phyloP scores from a whole-genome alignment of 257 asterid genomes.

The Salvia splendens region DNA sequence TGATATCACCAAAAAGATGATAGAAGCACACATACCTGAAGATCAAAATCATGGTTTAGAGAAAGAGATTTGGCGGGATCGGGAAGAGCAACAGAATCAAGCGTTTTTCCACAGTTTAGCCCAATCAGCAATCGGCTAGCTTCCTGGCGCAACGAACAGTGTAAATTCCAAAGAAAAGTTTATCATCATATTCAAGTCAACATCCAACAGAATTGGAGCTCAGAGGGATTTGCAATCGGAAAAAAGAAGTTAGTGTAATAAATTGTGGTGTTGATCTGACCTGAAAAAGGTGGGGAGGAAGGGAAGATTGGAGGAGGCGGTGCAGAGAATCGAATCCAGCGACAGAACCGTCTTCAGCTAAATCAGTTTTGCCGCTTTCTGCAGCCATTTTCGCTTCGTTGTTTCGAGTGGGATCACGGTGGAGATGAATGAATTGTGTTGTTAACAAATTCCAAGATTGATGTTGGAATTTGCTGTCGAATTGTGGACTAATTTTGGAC shows the following conservation, averaged over 20 bases:
- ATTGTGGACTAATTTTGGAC: too few species aligned
- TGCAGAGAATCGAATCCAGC: constrained; percentile 88
- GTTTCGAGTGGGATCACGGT: background rate
- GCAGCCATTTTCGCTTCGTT: constrained; percentile 46
- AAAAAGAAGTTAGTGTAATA: background rate
- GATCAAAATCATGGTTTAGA: constrained; percentile 69
- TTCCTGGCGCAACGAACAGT: constrained; percentile 49
- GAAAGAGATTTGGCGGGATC: constrained; percentile 65
- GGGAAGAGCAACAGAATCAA: constrained; percentile 50
- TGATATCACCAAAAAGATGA: background rate
- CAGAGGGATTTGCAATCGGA: background rate
- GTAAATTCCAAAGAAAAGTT: background rate
- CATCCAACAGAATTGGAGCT: background rate
- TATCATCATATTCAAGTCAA: background rate
- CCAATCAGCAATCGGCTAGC: constrained; percentile 78
- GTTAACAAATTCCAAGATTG: too few species aligned
- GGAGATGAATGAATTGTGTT: background rate
- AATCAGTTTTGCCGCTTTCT: constrained; percentile 41
- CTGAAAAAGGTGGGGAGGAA: constrained; percentile 73
- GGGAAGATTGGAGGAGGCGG: constrained; percentile 74
- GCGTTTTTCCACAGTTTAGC: constrained; percentile 73
- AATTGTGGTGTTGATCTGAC: constrained; percentile 29
- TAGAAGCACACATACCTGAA: constrained; percentile 53
- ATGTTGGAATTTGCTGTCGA: too few species aligned
- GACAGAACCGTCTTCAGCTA: constrained; percentile 59